These are phyloP conservation scores for Silene conica DNA, from an alignment of 148 eudicot species.

Conservation along the genomic window DNA sequence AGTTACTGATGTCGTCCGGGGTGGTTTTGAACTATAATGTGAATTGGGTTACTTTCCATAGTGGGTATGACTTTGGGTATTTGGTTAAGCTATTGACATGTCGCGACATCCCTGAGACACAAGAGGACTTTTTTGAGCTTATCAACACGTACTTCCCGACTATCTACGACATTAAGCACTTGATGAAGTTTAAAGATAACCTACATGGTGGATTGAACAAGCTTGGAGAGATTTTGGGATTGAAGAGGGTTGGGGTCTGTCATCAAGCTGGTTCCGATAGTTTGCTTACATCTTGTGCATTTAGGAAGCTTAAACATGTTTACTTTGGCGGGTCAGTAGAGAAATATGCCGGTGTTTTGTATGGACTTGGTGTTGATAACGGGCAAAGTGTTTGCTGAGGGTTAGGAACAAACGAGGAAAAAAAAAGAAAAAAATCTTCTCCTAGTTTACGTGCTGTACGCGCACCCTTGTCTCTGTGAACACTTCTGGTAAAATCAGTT, in stretches of 20 bases:
- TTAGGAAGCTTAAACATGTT: slow-evolving; percentile 42
- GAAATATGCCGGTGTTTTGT: slow-evolving; percentile 48
- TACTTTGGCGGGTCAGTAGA: slow-evolving; percentile 41
- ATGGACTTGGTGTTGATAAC: slow-evolving; percentile 41
- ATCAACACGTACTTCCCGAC: slow-evolving; percentile 38
- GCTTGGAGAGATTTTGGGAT: slow-evolving; percentile 37
- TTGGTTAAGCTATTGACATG: slow-evolving; percentile 49
- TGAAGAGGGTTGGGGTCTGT: slow-evolving; percentile 42
- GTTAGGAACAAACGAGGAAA: slow-evolving; percentile 11
- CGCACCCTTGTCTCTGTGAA: slow-evolving; percentile 21
- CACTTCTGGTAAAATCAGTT: slow-evolving; percentile 23
- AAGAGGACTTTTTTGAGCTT: slow-evolving; percentile 38
- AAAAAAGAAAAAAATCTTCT: background rate
- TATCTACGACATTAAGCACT: slow-evolving; percentile 40
- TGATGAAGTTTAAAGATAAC: slow-evolving; percentile 40
- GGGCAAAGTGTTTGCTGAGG: slow-evolving; percentile 27
- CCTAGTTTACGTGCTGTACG: slow-evolving; percentile 11
- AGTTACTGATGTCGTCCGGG: slow-evolving; percentile 55
- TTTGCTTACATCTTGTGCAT: slow-evolving; percentile 45
- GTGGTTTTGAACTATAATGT: slow-evolving; percentile 44
- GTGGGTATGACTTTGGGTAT: slow-evolving; percentile 58
- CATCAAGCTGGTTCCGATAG: slow-evolving; percentile 53
- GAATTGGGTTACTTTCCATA: slow-evolving; percentile 52
- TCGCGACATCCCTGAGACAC: slow-evolving; percentile 42
- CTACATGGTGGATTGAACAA: slow-evolving; percentile 48